These are phyloP conservation scores for Monosporozyma solicola DNA, from an alignment of 805 yeast genomes.

Conservation along the genomic window DNA sequence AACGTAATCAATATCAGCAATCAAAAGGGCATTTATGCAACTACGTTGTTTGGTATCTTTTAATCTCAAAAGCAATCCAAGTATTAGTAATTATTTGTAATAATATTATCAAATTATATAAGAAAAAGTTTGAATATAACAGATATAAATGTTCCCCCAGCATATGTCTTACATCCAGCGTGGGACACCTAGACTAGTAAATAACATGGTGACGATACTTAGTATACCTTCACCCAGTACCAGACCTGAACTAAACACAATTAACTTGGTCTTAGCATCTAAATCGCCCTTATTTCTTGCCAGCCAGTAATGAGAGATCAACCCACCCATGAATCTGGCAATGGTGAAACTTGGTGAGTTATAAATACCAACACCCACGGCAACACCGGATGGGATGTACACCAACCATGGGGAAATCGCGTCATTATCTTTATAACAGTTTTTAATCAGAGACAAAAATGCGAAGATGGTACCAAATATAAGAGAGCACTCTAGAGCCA, in stretches of 20 bases:
- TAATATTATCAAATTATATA: neutral
- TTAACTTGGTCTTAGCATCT: constrained; percentile 58
- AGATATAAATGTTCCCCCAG: neutral
- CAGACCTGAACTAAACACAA: constrained; percentile 83
- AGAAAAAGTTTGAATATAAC: neutral
- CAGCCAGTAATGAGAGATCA: constrained; percentile 53
- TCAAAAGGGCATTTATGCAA: too few relatives aligned
- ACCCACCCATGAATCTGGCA: constrained; percentile 88
- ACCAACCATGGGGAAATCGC: constrained; percentile 33
- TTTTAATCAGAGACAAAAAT: constrained; percentile 52
- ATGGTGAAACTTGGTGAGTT: constrained; percentile 89
- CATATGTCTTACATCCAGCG: constrained; percentile 31
- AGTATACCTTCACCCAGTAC: constrained; percentile 91
- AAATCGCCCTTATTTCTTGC: constrained; percentile 30
- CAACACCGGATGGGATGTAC: constrained; percentile 87
- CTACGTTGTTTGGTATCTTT: too few relatives aligned
- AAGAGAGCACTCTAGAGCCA: constrained; percentile 53
- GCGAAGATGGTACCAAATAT: constrained; percentile 63
- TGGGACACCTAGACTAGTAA: constrained; percentile 62
- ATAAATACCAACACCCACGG: constrained; percentile 94
- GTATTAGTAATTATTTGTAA: neutral
- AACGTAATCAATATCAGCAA: too few relatives aligned
- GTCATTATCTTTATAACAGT: constrained; percentile 39
- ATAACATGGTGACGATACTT: constrained; percentile 70
- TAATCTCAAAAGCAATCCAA: too few relatives aligned